Conservation (phyloP, 164 flowering plant genomes). For the Malania oleifera region DNA sequence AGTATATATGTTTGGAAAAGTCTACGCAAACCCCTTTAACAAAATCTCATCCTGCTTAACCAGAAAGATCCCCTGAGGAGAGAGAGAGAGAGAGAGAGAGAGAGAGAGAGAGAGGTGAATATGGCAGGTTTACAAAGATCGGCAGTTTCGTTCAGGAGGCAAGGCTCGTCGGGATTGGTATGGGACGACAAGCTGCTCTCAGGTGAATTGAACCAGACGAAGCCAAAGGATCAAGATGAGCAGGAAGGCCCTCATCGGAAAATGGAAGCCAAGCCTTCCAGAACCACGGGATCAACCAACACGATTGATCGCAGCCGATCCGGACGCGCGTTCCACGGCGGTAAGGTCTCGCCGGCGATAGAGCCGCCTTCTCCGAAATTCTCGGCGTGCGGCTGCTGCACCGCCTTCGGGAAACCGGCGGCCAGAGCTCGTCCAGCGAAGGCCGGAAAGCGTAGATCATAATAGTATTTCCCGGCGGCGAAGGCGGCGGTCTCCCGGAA, state of each 20-base stretch:
- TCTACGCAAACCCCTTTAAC: no score
- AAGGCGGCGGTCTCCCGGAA: no score
- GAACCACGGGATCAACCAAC: constrained; percentile 15
- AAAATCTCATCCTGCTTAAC: no score
- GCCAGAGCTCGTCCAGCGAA: not conserved
- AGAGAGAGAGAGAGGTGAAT: not conserved
- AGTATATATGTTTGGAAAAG: no score
- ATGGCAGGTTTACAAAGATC: constrained; percentile 65
- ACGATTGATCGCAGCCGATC: constrained; percentile 9
- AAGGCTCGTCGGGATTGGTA: constrained; percentile 60
- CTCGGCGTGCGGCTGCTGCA: constrained; percentile 4
- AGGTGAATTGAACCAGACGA: constrained; percentile 20
- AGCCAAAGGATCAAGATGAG: constrained; percentile 1
- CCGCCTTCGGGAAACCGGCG: not conserved
- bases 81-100: constrained; percentile 15
- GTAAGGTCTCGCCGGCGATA: not conserved
- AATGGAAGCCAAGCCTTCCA: constrained; percentile 14
- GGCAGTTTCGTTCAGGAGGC: constrained; percentile 45
- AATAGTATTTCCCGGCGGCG: no score
- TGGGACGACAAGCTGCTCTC: constrained; percentile 49
- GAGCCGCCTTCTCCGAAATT: constrained; percentile 3
- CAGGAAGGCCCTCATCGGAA: constrained; percentile 7
- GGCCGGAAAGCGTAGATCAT: not conserved
- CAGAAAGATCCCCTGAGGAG: not conserved
- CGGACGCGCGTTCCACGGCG: not conserved